Evolutionary conservation across 164 flowering plant species (phyloP).

Genomic region (Buxus sempervirens): DNA sequence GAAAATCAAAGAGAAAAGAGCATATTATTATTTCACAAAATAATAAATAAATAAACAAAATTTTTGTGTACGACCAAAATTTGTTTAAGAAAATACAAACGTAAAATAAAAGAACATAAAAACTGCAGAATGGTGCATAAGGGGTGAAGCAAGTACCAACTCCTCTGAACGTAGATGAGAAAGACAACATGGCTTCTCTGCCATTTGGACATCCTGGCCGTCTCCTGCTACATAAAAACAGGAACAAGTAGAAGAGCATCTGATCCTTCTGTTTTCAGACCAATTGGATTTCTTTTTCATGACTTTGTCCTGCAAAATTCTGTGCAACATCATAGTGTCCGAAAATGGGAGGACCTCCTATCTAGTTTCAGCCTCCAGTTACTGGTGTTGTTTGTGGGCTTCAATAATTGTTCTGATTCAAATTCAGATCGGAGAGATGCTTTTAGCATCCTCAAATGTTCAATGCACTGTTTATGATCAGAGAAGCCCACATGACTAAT

Average conservation of each 20-base stretch:
- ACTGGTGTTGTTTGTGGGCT: slow-evolving; percentile 40
- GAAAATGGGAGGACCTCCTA: slow-evolving; percentile 34
- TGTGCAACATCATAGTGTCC: slow-evolving; percentile 24
- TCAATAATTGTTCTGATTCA: slow-evolving; percentile 49
- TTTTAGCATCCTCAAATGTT: slow-evolving; percentile 56
- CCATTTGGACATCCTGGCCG: neutral
- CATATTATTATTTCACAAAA: no score
- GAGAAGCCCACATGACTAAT: neutral
- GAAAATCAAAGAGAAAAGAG: no score
- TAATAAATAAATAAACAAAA: neutral
- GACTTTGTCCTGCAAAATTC: slow-evolving; percentile 12
- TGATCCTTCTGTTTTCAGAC: neutral
- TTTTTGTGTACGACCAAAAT: no score
- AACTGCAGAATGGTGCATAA: neutral
- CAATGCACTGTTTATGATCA: slow-evolving; percentile 58
- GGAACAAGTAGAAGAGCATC: neutral
- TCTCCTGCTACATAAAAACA: slow-evolving; percentile 3
- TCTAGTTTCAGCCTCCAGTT: slow-evolving; percentile 46
- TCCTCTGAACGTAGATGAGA: neutral
- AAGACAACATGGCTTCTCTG: no score
- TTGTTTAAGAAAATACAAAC: no score
- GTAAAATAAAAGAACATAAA: neutral
- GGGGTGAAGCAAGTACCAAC: slow-evolving; percentile 13
- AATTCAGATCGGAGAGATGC: slow-evolving; percentile 51
- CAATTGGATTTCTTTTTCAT: slow-evolving; percentile 7